phyloP scores from a whole-genome alignment of 2,329 filamentous ascomycete species.

The Fusarium sp. region DNA sequence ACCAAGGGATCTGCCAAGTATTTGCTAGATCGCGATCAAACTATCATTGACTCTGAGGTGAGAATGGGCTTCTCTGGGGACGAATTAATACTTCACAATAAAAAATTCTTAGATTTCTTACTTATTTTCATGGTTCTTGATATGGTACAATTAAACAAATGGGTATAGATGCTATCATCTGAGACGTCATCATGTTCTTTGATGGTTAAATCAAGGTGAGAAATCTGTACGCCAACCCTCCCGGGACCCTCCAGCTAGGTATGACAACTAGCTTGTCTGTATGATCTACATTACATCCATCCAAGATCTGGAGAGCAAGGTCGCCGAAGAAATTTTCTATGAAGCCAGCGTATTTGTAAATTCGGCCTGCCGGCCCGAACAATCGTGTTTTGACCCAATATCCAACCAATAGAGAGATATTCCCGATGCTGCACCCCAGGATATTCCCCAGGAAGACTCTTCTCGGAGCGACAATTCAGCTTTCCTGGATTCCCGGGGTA shows the following conservation, averaged over 20 bases:
- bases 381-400: slow-evolving; percentile 27
- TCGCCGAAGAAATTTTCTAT: slow-evolving; percentile 6
- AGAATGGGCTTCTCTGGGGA: not conserved
- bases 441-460: slow-evolving; percentile 25
- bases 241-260: slow-evolving; percentile 6
- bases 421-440: slow-evolving; percentile 28
- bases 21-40: not conserved
- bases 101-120: not conserved
- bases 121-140: slow-evolving; percentile 19
- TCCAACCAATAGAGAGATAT: slow-evolving; percentile 35
- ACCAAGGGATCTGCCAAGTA: not conserved
- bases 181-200: slow-evolving; percentile 38
- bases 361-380: slow-evolving; percentile 40
- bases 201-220: slow-evolving; percentile 22
- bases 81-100: not conserved
- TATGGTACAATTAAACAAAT: slow-evolving; percentile 38
- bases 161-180: slow-evolving; percentile 43
- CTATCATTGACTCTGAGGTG: not conserved
- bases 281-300: slow-evolving; percentile 24
- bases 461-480: slow-evolving; percentile 20
- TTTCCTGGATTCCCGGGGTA: slow-evolving; percentile 11
- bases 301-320: slow-evolving; percentile 10
- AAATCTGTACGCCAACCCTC: slow-evolving; percentile 30
- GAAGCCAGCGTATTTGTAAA: slow-evolving; percentile 18
- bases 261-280: slow-evolving; percentile 10